A percentile compares a stretch with the other conserved stretches of the same genome.
Conservation (phyloP, 768 basidiomycete species). For the Hericium erinaceus region DNA sequence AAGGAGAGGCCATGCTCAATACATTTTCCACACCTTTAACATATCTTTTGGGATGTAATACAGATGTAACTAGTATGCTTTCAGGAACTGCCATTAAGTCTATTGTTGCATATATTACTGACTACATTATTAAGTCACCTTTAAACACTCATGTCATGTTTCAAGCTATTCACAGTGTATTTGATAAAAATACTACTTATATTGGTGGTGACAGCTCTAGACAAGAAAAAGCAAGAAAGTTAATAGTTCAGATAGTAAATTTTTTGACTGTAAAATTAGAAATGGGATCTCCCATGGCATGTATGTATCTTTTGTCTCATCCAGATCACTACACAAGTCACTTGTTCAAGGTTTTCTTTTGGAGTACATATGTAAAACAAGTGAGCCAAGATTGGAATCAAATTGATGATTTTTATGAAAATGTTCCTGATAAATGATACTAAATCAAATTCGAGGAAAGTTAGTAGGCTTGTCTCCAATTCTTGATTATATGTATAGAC, state of each 20-base stretch:
- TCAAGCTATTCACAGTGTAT: slow-evolving; percentile 19
- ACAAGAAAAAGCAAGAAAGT: slow-evolving; percentile 17
- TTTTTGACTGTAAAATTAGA: slow-evolving; percentile 25
- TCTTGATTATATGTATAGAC: not conserved
- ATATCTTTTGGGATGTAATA: slow-evolving; percentile 29
- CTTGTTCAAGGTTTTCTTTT: slow-evolving; percentile 16
- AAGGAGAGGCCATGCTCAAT: slow-evolving; percentile 28
- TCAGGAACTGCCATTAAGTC: slow-evolving; percentile 33
- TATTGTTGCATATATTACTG: slow-evolving; percentile 29
- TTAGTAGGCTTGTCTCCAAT: not conserved
- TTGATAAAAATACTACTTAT: slow-evolving; percentile 17
- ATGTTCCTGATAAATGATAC: not conserved
- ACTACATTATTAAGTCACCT: slow-evolving; percentile 33
- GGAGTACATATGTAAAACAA: not conserved
- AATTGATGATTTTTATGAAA: not conserved
- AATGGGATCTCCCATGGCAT: slow-evolving; percentile 29
- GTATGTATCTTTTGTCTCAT: slow-evolving; percentile 24
- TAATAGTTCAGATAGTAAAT: slow-evolving; percentile 31
- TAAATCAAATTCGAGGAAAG: not conserved
- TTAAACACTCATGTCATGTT: slow-evolving; percentile 33
- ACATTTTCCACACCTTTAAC: slow-evolving; percentile 22
- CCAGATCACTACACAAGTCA: slow-evolving; percentile 33
- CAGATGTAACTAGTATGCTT: slow-evolving; percentile 28
- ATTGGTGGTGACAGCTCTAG: slow-evolving; percentile 1
- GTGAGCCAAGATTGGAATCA: not conserved